A percentile compares a stretch with the other conserved stretches of the same genome.
Conservation (phyloP, 495 filamentous ascomycete genomes). For the Staphylotrichum longicolle region DNA sequence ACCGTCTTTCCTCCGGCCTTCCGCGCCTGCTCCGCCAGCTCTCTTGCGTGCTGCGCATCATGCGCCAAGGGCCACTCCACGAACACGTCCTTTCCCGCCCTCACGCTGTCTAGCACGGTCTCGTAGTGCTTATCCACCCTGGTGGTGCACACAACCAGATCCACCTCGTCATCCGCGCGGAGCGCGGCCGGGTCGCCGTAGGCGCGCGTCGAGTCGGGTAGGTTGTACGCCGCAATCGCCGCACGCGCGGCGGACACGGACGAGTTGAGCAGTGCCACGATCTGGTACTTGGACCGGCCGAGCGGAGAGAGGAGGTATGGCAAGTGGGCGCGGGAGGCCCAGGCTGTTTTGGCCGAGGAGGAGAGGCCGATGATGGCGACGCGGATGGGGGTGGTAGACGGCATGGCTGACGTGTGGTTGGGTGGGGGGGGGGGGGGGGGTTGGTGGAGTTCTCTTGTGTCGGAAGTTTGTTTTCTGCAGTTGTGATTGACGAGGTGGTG, state of each 20-base stretch:
- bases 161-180: slow-evolving; percentile 48
- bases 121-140: slow-evolving; percentile 54
- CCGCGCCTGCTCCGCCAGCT: slow-evolving; percentile 42
- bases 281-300: slow-evolving; percentile 46
- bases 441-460: not conserved
- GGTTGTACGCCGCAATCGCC: slow-evolving; percentile 47
- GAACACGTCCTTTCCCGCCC: slow-evolving; percentile 57
- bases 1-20: slow-evolving; percentile 43
- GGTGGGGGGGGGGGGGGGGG: not conserved
- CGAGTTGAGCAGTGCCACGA: slow-evolving; percentile 61
- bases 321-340: slow-evolving; percentile 57
- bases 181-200: slow-evolving; percentile 54
- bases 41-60: slow-evolving; percentile 36
- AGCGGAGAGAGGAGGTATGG: slow-evolving; percentile 50
- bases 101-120: slow-evolving; percentile 41
- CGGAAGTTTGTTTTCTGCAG: too few relatives aligned
- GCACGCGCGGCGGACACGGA: slow-evolving; percentile 46
- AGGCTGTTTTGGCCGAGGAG: slow-evolving; percentile 43
- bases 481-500: too few relatives aligned
- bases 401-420: too few relatives aligned
- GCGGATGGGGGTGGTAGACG: slow-evolving; percentile 41
- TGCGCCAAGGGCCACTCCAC: slow-evolving; percentile 58
- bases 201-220: slow-evolving; percentile 45
- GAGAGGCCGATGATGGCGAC: slow-evolving; percentile 61
- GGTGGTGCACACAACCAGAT: slow-evolving; percentile 57